Conservation (phyloP, 1,139 yeast species). For the Taphrina deformans region DNA sequence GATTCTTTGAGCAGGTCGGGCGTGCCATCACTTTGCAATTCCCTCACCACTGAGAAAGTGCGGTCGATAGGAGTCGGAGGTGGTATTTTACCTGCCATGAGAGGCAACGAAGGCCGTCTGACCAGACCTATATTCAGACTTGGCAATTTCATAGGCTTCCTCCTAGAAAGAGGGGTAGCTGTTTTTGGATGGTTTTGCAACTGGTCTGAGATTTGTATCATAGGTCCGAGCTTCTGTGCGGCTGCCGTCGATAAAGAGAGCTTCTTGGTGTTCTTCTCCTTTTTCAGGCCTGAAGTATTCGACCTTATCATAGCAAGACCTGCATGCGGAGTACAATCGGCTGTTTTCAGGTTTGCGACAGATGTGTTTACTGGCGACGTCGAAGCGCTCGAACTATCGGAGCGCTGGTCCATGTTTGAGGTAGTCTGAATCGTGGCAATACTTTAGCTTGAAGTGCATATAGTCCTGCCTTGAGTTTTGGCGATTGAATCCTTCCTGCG, state of each 20-base stretch:
- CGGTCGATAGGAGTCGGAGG: constrained; percentile 8
- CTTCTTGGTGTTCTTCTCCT: constrained; percentile 22
- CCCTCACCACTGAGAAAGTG: constrained; percentile 13
- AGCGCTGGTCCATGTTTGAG: not conserved
- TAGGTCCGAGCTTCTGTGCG: constrained; percentile 7
- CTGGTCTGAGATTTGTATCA: not conserved
- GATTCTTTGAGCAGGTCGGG: not conserved
- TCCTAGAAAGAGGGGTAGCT: not conserved
- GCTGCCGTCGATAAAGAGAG: constrained; percentile 20
- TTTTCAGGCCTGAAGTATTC: not conserved
- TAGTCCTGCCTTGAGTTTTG: not conserved
- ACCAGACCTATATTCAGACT: constrained; percentile 13
- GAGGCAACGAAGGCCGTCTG: constrained; percentile 18
- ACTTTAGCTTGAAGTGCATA: not conserved
- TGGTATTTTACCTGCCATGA: not conserved
- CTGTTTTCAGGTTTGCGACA: too few species aligned
- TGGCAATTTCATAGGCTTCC: constrained; percentile 22
- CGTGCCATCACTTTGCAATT: not conserved
- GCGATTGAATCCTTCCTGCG: too few species aligned
- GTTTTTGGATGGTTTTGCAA: not conserved
- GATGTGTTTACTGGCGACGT: not conserved
- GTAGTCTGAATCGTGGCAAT: too few species aligned
- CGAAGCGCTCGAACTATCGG: not conserved
- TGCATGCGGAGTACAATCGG: too few species aligned
- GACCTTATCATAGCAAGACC: too few species aligned